Evolutionary conservation across 2,329 filamentous ascomycete genomes (phyloP).

Genomic region (Bipolaris zeicola): DNA sequence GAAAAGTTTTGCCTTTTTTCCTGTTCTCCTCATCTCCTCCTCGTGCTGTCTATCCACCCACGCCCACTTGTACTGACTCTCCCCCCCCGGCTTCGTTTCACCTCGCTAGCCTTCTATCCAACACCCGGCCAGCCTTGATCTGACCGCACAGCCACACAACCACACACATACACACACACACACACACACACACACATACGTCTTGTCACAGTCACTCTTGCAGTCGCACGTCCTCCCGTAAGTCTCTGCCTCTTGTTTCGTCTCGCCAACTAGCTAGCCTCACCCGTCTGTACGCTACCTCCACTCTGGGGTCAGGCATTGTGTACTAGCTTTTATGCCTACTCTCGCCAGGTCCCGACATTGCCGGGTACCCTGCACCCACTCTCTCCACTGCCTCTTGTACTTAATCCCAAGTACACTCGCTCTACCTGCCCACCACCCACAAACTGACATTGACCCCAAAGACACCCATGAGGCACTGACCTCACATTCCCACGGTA

Average conservation of each 20-base stretch:
- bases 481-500: not conserved
- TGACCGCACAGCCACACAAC: constrained; percentile 10
- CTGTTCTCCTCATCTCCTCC: constrained; percentile 3
- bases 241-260: constrained; percentile 11
- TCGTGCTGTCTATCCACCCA: not conserved
- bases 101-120: constrained; percentile 15
- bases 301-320: not conserved
- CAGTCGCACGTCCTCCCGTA: constrained; percentile 19
- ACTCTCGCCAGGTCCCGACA: constrained; percentile 2
- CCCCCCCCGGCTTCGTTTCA: constrained; percentile 23
- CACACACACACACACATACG: constrained; percentile 18
- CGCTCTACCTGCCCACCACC: not conserved
- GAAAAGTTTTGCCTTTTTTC: constrained; percentile 20
- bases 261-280: not conserved
- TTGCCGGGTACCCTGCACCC: constrained; percentile 11
- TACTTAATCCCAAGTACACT: not conserved
- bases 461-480: constrained; percentile 18
- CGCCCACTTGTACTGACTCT: not conserved
- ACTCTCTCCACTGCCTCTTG: not conserved
- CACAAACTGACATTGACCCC: constrained; percentile 16
- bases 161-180: not conserved
- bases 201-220: not conserved
- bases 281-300: too few species aligned
- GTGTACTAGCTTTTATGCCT: constrained; percentile 5
- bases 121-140: constrained; percentile 5